phyloP scores from a whole-genome alignment of 2,329 filamentous ascomycete genomes.

The Colletotrichum chlorophyti region DNA sequence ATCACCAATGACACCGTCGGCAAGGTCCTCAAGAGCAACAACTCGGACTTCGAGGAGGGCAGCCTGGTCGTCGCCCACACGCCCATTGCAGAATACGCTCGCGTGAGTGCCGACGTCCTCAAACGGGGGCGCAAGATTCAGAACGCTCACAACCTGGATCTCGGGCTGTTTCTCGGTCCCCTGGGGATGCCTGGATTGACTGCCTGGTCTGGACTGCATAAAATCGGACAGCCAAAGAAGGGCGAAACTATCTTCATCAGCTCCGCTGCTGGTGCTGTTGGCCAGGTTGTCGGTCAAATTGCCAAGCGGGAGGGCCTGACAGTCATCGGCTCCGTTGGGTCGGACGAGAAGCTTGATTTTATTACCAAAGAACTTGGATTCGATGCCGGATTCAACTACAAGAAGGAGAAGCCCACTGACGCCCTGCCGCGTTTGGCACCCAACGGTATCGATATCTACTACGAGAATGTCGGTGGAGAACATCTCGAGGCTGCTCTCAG shows the following conservation, averaged over 20 bases:
- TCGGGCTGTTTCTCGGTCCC: slow-evolving; percentile 73
- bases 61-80: slow-evolving; percentile 55
- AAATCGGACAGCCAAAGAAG: slow-evolving; percentile 67
- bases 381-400: slow-evolving; percentile 82
- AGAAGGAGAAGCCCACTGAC: slow-evolving; percentile 75
- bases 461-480: slow-evolving; percentile 61
- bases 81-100: slow-evolving; percentile 70
- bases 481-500: slow-evolving; percentile 55
- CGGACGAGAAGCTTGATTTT: slow-evolving; percentile 80
- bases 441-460: slow-evolving; percentile 77
- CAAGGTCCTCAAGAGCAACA: slow-evolving; percentile 75
- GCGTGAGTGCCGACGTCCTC: slow-evolving; percentile 3
- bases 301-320: slow-evolving; percentile 81
- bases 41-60: slow-evolving; percentile 52
- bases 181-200: slow-evolving; percentile 69
- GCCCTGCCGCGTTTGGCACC: slow-evolving; percentile 77
- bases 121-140: slow-evolving; percentile 48
- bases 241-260: slow-evolving; percentile 84
- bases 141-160: slow-evolving; percentile 73
- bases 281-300: slow-evolving; percentile 84
- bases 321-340: slow-evolving; percentile 84
- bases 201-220: slow-evolving; percentile 72
- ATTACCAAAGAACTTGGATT: slow-evolving; percentile 57
- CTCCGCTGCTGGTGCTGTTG: slow-evolving; percentile 81
- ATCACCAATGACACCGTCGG: slow-evolving; percentile 70